Conservation (phyloP, 2,329 filamentous ascomycete species). For the Aaosphaeria pasadenensis region DNA sequence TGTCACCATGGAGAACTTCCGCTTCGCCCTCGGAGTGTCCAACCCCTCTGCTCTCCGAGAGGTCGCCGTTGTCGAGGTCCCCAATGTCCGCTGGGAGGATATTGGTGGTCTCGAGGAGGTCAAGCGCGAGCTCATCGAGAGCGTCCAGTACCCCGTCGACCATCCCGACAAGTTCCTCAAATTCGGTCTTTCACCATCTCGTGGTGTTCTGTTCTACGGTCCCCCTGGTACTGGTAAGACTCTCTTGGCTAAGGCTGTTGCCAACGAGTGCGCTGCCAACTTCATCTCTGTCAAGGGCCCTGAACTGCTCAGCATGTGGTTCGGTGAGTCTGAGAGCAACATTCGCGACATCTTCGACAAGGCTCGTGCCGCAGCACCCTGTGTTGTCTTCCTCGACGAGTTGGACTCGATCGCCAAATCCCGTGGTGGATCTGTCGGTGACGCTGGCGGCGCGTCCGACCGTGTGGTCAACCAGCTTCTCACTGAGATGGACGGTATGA, state of each 20-base stretch:
- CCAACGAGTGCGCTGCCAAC: conserved; percentile 98
- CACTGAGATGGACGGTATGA: conserved; percentile 99
- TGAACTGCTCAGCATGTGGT: conserved; percentile 99
- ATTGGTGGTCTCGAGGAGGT: conserved; percentile 97
- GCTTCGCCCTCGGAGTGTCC: conserved; percentile 93
- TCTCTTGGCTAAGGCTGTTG: conserved; percentile 97
- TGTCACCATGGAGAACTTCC: conserved; percentile 99
- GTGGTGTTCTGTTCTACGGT: conserved; percentile 98
- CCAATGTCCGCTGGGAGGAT: conserved; percentile 99
- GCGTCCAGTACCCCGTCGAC: conserved; percentile 97
- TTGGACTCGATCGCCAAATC: conserved; percentile 99
- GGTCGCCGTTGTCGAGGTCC: conserved; percentile 97
- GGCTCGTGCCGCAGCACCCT: conserved; percentile 94
- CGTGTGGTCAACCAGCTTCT: conserved; percentile 99
- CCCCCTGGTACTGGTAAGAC: conserved; percentile 99
- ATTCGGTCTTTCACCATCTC: conserved; percentile 95
- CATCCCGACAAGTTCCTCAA: conserved; percentile 99
- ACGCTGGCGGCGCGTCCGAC: conserved; percentile 96
- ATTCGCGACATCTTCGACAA: conserved; percentile 99
- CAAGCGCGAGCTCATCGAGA: conserved; percentile 99
- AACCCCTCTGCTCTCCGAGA: conserved; percentile 98
- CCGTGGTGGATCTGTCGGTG: conserved; percentile 91
- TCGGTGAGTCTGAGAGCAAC: conserved; percentile 99
- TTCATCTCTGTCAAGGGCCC: conserved; percentile 99
- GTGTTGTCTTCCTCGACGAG: conserved; percentile 98